Conservation (phyloP, 2,329 filamentous ascomycete genomes). For the Trichophaea hybrida region DNA sequence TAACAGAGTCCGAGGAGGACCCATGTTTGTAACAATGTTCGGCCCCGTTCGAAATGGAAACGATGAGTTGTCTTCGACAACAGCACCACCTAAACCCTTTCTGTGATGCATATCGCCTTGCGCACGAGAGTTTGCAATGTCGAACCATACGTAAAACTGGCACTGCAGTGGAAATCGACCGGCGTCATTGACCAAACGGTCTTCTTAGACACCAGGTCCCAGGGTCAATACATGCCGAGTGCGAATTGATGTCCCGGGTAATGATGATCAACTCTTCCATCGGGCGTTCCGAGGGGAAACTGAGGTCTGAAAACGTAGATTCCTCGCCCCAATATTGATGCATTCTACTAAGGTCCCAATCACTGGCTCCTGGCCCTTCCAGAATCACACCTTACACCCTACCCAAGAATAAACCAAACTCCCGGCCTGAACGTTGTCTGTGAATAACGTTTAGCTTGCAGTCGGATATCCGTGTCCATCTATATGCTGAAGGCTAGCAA, state of each 20-base stretch:
- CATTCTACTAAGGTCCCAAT: neutral
- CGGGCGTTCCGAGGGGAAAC: neutral
- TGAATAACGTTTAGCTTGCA: neutral
- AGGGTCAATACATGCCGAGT: neutral
- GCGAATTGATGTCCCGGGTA: neutral
- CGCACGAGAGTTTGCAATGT: slow-evolving; percentile 2
- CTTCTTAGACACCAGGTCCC: neutral
- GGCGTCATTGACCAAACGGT: neutral
- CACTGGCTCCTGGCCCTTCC: neutral
- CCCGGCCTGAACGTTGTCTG: neutral
- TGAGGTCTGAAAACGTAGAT: neutral
- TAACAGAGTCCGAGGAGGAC: neutral
- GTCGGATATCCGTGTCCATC: neutral
- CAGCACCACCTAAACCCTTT: slow-evolving; percentile 7
- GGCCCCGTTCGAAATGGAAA: slow-evolving; percentile 8
- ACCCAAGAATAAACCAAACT: neutral
- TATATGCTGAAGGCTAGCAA: neutral
- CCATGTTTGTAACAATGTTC: slow-evolving; percentile 3
- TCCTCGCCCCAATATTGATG: neutral
- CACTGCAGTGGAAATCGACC: neutral
- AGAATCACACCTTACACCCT: neutral
- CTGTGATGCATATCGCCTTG: slow-evolving; percentile 1
- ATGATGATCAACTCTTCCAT: neutral
- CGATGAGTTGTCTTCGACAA: slow-evolving; percentile 9
- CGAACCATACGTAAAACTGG: neutral